Evolutionary conservation across 2,329 filamentous ascomycete genomes (phyloP).

Genomic region (Ascocoryne sarcoides): DNA sequence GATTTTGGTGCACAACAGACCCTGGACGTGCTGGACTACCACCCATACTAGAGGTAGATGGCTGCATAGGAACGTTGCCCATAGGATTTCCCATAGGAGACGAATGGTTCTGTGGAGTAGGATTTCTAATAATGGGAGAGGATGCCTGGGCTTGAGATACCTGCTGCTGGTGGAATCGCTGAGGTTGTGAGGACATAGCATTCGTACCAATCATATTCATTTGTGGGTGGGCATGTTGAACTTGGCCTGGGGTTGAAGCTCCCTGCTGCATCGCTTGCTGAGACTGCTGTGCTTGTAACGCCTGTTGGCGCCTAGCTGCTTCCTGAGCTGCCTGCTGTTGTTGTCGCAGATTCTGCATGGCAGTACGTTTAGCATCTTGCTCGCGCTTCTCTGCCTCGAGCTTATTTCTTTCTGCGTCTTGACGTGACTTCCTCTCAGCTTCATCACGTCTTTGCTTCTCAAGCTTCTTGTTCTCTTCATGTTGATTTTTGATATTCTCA

Average conservation of each 20-base stretch:
- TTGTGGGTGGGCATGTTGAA: slow-evolving; percentile 36
- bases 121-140: slow-evolving; percentile 58
- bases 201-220: slow-evolving; percentile 35
- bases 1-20: slow-evolving; percentile 52
- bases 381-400: slow-evolving; percentile 27
- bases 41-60: slow-evolving; percentile 58
- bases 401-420: slow-evolving; percentile 39
- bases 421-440: slow-evolving; percentile 39
- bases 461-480: slow-evolving; percentile 67
- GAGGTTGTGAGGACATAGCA: slow-evolving; percentile 29
- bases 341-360: slow-evolving; percentile 21
- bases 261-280: slow-evolving; percentile 30
- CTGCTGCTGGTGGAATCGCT: slow-evolving; percentile 34
- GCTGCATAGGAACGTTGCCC: slow-evolving; percentile 48
- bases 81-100: slow-evolving; percentile 51
- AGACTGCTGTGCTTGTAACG: slow-evolving; percentile 22
- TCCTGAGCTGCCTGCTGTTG: slow-evolving; percentile 25
- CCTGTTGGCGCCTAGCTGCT: slow-evolving; percentile 24
- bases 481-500: slow-evolving; percentile 70
- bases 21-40: slow-evolving; percentile 58
- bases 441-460: slow-evolving; percentile 58
- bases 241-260: slow-evolving; percentile 31
- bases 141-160: slow-evolving; percentile 55
- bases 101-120: slow-evolving; percentile 55
- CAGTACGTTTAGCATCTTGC: slow-evolving; percentile 26